A percentile compares a stretch with the other conserved stretches of the same genome.
phyloP scores from a whole-genome alignment of 2,329 filamentous ascomycete species.

The Aquanectria penicillioides region DNA sequence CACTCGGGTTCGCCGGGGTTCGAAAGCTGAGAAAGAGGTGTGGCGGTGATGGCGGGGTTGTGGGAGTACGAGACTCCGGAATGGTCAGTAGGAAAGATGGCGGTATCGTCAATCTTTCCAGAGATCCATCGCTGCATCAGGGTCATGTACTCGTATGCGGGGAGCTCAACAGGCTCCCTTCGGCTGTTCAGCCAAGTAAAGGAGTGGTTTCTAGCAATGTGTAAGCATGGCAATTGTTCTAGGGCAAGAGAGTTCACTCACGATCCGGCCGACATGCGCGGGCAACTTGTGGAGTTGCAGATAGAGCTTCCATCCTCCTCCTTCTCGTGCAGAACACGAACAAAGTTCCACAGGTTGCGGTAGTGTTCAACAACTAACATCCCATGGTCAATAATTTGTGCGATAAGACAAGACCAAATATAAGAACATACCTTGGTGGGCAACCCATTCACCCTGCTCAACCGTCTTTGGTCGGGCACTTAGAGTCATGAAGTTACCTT shows the following conservation, averaged over 20 bases:
- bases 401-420: background rate
- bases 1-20: constrained; percentile 74
- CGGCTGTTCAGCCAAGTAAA: constrained; percentile 96
- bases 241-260: constrained; percentile 61
- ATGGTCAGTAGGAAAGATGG: constrained; percentile 90
- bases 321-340: constrained; percentile 87
- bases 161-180: constrained; percentile 88
- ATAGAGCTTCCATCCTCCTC: constrained; percentile 81
- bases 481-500: constrained; percentile 98
- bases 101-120: constrained; percentile 90
- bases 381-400: background rate
- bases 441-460: constrained; percentile 94
- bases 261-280: constrained; percentile 94
- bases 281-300: constrained; percentile 86
- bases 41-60: constrained; percentile 67
- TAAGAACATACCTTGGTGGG: constrained; percentile 80
- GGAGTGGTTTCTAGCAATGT: constrained; percentile 75
- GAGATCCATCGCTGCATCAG: constrained; percentile 98
- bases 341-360: constrained; percentile 87
- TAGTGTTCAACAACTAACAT: constrained; percentile 90
- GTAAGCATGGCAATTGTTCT: constrained; percentile 20
- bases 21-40: constrained; percentile 70
- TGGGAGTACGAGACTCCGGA: constrained; percentile 73
- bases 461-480: constrained; percentile 94
- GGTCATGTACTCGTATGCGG: constrained; percentile 92